phyloP scores from a whole-genome alignment of 1,139 yeast species.

The Suhomyces bokatorum region DNA sequence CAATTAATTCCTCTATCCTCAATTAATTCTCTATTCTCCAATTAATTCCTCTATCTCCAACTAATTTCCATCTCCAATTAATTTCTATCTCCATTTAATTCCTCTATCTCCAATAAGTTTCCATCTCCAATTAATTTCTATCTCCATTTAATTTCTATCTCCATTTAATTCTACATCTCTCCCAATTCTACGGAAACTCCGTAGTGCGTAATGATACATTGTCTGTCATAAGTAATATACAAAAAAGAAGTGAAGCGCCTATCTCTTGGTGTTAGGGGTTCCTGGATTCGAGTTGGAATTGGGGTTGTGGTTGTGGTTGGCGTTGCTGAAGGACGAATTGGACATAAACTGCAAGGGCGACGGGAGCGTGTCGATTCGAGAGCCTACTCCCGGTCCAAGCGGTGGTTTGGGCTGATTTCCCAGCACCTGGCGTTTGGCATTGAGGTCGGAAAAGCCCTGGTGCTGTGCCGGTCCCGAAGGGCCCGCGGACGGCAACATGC shows the following conservation, averaged over 20 bases:
- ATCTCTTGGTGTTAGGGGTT: conserved; percentile 6
- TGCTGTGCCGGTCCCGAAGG: conserved; percentile 12
- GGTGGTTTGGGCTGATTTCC: conserved; percentile 2
- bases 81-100: no score
- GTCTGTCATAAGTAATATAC: conserved; percentile 5
- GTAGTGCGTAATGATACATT: conserved; percentile 6
- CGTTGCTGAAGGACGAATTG: conserved; percentile 11
- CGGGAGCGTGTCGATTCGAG: conserved; percentile 14
- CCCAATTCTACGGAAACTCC: conserved; percentile 1
- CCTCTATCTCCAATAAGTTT: no score
- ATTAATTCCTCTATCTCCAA: no score
- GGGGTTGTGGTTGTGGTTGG: conserved; percentile 4
- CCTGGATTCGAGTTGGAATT: conserved; percentile 7
- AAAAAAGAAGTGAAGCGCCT: conserved; percentile 5
- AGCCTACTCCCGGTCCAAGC: neutral
- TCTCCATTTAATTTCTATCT: no score
- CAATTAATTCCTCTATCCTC: no score
- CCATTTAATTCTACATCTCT: neutral
- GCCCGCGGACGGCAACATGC: conserved; percentile 19
- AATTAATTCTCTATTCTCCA: no score
- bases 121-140: no score
- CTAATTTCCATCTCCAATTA: no score
- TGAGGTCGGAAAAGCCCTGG: conserved; percentile 6
- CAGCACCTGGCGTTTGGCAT: conserved; percentile 1
- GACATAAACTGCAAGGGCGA: conserved; percentile 18